These are phyloP conservation scores for Glycine tomentella DNA, from an alignment of 306 rosid genomes.

Conservation along the genomic window DNA sequence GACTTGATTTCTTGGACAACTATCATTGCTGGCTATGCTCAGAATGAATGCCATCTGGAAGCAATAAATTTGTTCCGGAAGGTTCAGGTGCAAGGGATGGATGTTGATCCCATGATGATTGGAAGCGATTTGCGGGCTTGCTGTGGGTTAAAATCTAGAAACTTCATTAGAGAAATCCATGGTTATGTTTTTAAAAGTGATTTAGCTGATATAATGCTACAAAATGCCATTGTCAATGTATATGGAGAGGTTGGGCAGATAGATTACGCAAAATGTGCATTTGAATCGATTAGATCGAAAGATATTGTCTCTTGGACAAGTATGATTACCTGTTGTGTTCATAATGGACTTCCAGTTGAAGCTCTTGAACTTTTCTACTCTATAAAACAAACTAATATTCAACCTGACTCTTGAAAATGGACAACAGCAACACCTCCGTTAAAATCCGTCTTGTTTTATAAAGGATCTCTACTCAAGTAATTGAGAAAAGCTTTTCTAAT, in stretches of 20 bases:
- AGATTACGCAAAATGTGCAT: constrained; percentile 58
- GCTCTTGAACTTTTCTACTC: constrained; percentile 64
- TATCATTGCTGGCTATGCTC: constrained; percentile 72
- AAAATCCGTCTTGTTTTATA: too few relatives aligned
- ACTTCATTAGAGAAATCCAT: constrained; percentile 66
- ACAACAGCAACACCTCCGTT: too few relatives aligned
- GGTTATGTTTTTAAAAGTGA: constrained; percentile 55
- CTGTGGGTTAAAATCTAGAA: constrained; percentile 54
- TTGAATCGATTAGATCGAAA: constrained; percentile 61
- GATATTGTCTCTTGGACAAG: constrained; percentile 86
- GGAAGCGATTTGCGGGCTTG: constrained; percentile 73
- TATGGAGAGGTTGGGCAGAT: constrained; percentile 63
- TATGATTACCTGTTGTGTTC: constrained; percentile 69
- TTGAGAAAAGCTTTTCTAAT: too few relatives aligned
- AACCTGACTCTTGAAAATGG: constrained; percentile 69
- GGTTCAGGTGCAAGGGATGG: constrained; percentile 54
- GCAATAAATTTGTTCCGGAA: constrained; percentile 61
- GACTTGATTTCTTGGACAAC: constrained; percentile 84
- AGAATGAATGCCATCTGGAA: constrained; percentile 53
- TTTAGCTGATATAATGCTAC: constrained; percentile 62
- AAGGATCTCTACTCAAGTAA: too few relatives aligned
- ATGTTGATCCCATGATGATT: constrained; percentile 67
- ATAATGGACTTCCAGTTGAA: constrained; percentile 63
- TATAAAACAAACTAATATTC: constrained; percentile 57
- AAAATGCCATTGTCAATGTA: constrained; percentile 64